A percentile compares a stretch with the other conserved stretches of the same genome.
Conservation (phyloP, 176 grass and related monocot species). For the Pharus latifolius region DNA sequence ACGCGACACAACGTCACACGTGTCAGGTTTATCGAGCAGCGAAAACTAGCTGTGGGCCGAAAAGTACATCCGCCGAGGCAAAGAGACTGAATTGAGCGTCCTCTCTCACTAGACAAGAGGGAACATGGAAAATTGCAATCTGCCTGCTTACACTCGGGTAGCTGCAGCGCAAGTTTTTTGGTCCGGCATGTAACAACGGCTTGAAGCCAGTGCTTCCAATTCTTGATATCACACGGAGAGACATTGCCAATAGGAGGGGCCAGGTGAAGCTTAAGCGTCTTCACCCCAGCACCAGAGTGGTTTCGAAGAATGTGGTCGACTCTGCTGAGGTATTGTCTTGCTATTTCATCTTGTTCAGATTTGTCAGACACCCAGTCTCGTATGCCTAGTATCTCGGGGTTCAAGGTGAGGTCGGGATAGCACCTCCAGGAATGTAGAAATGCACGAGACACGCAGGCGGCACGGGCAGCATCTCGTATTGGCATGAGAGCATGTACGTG, state of each 20-base stretch:
- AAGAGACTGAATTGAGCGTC: conserved; percentile 1
- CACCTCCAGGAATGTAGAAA: background rate
- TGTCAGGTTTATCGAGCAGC: conserved; percentile 2
- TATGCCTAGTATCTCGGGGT: background rate
- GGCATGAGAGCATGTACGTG: conserved; percentile 7
- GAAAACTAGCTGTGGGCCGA: background rate
- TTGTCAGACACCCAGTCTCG: background rate
- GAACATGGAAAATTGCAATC: conserved; percentile 1
- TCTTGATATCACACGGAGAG: too few species aligned
- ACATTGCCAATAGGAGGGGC: too few species aligned
- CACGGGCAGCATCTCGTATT: background rate
- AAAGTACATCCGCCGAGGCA: background rate
- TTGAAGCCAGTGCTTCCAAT: conserved; percentile 9
- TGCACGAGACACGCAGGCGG: background rate
- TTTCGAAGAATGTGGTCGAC: background rate
- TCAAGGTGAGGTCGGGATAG: background rate
- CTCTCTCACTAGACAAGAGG: background rate
- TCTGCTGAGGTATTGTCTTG: background rate
- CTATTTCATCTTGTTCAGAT: background rate
- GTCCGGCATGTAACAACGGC: background rate
- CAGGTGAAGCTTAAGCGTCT: background rate
- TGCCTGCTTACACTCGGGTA: background rate
- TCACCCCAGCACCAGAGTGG: background rate
- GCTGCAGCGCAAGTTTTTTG: background rate
- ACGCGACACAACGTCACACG: background rate